Evolutionary conservation across 2,329 filamentous ascomycete genomes (phyloP).

Genomic region (Ambrosiella xylebori): DNA sequence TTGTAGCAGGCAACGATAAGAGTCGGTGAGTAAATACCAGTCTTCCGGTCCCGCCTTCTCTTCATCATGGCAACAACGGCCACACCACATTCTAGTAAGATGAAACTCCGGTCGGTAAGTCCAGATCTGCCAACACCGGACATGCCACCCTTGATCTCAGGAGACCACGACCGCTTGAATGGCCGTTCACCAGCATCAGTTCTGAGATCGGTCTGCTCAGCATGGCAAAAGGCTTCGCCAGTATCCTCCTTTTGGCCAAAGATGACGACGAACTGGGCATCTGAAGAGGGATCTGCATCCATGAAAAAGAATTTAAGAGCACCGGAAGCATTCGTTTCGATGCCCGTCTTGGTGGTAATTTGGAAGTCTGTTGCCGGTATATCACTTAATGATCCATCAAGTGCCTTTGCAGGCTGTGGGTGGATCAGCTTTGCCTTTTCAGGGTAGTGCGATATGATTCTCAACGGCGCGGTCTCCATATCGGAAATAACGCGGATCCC

Average conservation of each 20-base stretch:
- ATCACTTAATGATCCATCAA: slow-evolving; percentile 10
- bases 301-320: slow-evolving; percentile 12
- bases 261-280: slow-evolving; percentile 11
- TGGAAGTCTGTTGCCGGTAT: slow-evolving; percentile 4
- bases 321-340: slow-evolving; percentile 4
- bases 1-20: slow-evolving; percentile 10
- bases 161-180: slow-evolving; percentile 8
- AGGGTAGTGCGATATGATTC: slow-evolving; percentile 13
- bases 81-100: slow-evolving; percentile 9
- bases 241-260: slow-evolving; percentile 5
- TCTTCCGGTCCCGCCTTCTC: slow-evolving; percentile 6
- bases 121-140: not conserved
- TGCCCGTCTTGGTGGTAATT: slow-evolving; percentile 3
- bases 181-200: slow-evolving; percentile 3
- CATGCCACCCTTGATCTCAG: not conserved
- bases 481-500: slow-evolving; percentile 10
- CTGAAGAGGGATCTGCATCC: slow-evolving; percentile 7
- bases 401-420: slow-evolving; percentile 6
- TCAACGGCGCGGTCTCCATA: slow-evolving; percentile 6
- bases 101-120: slow-evolving; percentile 9
- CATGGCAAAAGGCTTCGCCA: slow-evolving; percentile 5
- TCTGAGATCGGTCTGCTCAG: slow-evolving; percentile 6
- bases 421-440: slow-evolving; percentile 7
- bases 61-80: slow-evolving; percentile 13
- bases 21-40: slow-evolving; percentile 5